Evolutionary conservation across 2,329 filamentous ascomycete genomes (phyloP), one percentile per base, ranked within the genome.

Genomic region (Penicillium olsonii): DNA sequence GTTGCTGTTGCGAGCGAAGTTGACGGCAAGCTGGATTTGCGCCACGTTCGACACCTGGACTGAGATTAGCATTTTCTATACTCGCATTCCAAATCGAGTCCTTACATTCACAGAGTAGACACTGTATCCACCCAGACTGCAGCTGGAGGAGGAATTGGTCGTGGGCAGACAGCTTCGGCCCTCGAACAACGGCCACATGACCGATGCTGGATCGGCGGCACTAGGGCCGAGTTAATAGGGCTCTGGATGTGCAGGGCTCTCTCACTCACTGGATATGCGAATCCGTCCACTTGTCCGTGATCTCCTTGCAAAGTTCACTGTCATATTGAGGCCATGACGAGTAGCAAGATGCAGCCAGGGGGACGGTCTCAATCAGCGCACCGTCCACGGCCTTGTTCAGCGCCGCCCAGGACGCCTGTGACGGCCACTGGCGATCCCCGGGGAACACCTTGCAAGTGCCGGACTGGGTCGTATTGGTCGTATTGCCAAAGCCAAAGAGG

Each of bases 91-190:
- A 6, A 31, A 15, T 4, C 2, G 12, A 6, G 5, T 6, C 7
- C 11, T 59, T 68, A 68, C 67, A 55, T 71, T 68, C 34, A 74
- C 66, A 5, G 66, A 60, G 46, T 72, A 72, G 22, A 59, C 62
- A 48, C 60, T 62, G 44, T 68, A 67, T 17, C 63, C 65, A 19
- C 61, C 67, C 15, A 67, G 31, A 1, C 59, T 67, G 50, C 69
- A 71, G 12, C 49, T 45, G 12, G 41, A 58, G 8, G 59, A 57
- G n/a, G 55, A 38, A 50, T 65, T 51, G 7, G 42, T 48, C 7
- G 56, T 64, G 8, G 64, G 62, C 8, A 65, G 52, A 24, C 63
- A 66, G 17, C 50, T 57, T 12, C 61, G 47, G 10, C 63, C 63
- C 38, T 65, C 58, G 22, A 59, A 66, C 20, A 65, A 45, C 6